These are phyloP conservation scores for Dothistroma septosporum DNA, from an alignment of 2,329 filamentous ascomycete species.

Conservation along the genomic window DNA sequence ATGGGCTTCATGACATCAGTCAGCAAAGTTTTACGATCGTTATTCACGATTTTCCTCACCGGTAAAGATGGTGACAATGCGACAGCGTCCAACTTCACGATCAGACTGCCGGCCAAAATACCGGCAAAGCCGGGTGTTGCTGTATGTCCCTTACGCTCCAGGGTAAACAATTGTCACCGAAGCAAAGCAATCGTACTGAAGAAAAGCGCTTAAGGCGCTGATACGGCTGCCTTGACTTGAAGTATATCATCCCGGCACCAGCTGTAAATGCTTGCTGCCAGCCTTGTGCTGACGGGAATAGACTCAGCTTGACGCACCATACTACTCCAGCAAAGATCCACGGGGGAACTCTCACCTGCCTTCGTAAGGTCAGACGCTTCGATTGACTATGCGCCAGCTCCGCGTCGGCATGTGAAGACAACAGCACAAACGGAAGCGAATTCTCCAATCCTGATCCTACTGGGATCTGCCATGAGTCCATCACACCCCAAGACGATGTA, in stretches of 20 bases:
- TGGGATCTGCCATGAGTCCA: neutral
- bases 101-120: constrained; percentile 2
- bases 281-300: neutral
- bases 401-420: neutral
- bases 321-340: neutral
- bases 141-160: neutral
- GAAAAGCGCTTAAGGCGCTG: neutral
- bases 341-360: neutral
- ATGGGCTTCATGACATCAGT: constrained; percentile 5
- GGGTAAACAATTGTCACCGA: neutral
- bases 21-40: neutral
- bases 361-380: neutral
- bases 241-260: neutral
- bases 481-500: neutral
- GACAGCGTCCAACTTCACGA: constrained; percentile 7
- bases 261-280: neutral
- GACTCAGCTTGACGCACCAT: neutral
- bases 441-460: neutral
- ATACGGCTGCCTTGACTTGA: neutral
- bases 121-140: constrained; percentile 6
- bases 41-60: neutral
- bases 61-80: constrained; percentile 5
- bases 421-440: neutral
- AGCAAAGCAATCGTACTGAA: neutral
- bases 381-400: neutral